Conservation (phyloP, 768 basidiomycete genomes). For the Gloeopeniophorella convolvens region DNA sequence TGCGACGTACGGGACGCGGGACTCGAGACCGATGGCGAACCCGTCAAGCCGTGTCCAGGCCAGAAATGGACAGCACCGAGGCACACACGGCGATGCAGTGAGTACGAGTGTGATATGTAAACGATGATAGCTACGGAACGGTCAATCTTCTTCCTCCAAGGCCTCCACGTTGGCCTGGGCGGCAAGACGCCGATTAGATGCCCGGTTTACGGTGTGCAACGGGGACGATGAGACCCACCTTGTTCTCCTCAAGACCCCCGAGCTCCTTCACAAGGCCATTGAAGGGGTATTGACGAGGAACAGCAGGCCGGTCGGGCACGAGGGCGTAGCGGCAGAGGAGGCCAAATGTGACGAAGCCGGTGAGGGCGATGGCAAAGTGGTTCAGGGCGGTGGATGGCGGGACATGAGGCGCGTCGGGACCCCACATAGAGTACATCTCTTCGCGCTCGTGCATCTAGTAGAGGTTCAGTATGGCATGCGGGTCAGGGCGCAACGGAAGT, state of each 20-base stretch:
- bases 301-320: conserved; percentile 54
- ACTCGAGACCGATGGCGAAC: too few species aligned
- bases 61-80: neutral
- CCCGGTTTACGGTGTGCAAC: neutral
- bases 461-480: conserved; percentile 4
- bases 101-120: neutral
- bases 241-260: conserved; percentile 72
- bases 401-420: conserved; percentile 66
- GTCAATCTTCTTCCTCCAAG: conserved; percentile 29
- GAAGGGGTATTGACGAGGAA: conserved; percentile 73
- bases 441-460: conserved; percentile 72
- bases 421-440: conserved; percentile 83
- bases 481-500: conserved; percentile 9
- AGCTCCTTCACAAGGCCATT: conserved; percentile 70
- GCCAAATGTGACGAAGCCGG: conserved; percentile 60
- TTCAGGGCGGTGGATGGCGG: conserved; percentile 52
- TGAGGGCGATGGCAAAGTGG: conserved; percentile 56
- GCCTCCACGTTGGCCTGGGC: conserved; percentile 34
- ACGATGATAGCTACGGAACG: neutral
- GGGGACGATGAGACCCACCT: conserved; percentile 39
- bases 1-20: too few species aligned
- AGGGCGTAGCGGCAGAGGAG: conserved; percentile 49
- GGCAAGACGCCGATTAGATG: conserved; percentile 5
- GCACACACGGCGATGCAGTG: neutral
- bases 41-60: too few species aligned